Evolutionary conservation across 2,329 filamentous ascomycete genomes (phyloP).

Genomic region (Penicillium thymicola): DNA sequence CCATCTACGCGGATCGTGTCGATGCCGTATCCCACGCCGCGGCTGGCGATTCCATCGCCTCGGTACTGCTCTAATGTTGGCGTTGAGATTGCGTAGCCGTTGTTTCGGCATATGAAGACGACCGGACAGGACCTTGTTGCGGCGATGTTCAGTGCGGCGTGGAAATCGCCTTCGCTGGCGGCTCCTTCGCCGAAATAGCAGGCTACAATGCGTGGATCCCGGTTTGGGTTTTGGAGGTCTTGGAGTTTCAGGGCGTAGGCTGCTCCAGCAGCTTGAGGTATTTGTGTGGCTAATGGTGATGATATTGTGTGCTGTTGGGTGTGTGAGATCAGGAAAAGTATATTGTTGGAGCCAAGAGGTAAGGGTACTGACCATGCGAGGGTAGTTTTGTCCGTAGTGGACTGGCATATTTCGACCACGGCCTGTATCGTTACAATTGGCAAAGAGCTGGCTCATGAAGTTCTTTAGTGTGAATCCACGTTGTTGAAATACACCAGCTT

Average conservation of each 20-base stretch:
- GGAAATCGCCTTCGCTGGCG: slow-evolving; percentile 87
- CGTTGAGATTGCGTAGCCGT: slow-evolving; percentile 87
- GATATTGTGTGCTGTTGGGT: slow-evolving; percentile 80
- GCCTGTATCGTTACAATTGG: slow-evolving; percentile 76
- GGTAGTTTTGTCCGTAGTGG: slow-evolving; percentile 80
- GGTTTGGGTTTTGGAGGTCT: slow-evolving; percentile 65
- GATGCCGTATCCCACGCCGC: slow-evolving; percentile 88
- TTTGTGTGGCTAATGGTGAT: slow-evolving; percentile 80
- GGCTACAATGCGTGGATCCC: slow-evolving; percentile 66
- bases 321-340: background rate
- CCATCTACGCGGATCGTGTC: slow-evolving; percentile 89
- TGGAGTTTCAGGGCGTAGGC: slow-evolving; percentile 86
- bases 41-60: slow-evolving; percentile 83
- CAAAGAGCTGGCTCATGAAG: slow-evolving; percentile 94
- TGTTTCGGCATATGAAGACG: slow-evolving; percentile 88
- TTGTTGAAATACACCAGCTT: slow-evolving; percentile 86
- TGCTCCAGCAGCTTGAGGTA: slow-evolving; percentile 82
- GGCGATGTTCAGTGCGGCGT: slow-evolving; percentile 85
- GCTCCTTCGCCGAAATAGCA: slow-evolving; percentile 92
- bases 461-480: slow-evolving; percentile 81
- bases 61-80: slow-evolving; percentile 88
- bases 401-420: slow-evolving; percentile 94
- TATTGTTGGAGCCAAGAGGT: background rate
- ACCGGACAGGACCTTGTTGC: slow-evolving; percentile 84
- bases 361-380: slow-evolving; percentile 68